Percentiles rank a stretch among this genome's conserved stretches.
phyloP scores from a whole-genome alignment of 306 rosid species.

The Cucumis melo region DNA sequence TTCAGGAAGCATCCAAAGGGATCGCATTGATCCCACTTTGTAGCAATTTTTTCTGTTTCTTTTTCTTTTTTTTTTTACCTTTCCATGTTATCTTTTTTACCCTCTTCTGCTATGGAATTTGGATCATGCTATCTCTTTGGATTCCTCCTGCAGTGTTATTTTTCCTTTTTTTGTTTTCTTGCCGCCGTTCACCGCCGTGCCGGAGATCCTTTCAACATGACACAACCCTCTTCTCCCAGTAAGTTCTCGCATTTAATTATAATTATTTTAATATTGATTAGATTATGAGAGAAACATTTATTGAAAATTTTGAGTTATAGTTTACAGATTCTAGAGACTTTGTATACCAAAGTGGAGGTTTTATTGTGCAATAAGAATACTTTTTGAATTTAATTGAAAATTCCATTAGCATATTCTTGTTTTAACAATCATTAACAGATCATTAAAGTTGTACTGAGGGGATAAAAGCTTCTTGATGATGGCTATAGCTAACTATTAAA shows the following conservation, averaged over 20 bases:
- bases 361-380: no score
- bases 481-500: background rate
- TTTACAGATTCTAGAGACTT: no score
- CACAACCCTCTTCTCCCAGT: background rate
- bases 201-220: background rate
- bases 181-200: background rate
- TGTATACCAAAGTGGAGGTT: no score
- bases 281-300: no score
- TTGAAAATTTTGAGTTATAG: no score
- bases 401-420: background rate
- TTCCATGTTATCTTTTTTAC: background rate
- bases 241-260: background rate
- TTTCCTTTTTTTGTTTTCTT: background rate
- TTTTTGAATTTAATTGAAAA: background rate
- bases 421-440: background rate
- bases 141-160: constrained; percentile 3
- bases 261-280: no score
- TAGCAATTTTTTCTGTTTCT: no score
- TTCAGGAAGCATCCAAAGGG: constrained; percentile 28
- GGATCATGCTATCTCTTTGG: constrained; percentile 49
- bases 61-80: background rate
- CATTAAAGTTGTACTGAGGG: background rate
- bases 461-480: background rate
- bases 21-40: constrained; percentile 26
- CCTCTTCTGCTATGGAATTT: background rate